Conservation (phyloP, 2,329 filamentous ascomycete species). For the Coleophoma crateriformis region DNA sequence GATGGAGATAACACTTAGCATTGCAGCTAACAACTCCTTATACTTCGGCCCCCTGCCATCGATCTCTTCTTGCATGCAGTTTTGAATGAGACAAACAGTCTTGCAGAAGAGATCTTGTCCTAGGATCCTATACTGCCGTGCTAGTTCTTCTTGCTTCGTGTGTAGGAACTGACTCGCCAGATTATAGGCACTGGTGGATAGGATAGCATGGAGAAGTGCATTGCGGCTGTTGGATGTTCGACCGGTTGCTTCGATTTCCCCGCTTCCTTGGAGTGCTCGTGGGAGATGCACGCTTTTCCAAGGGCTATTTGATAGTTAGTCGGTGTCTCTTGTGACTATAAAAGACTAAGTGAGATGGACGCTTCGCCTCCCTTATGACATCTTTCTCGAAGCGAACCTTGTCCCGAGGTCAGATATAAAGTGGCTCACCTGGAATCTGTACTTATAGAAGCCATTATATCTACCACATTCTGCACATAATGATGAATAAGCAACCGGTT, state of each 20-base stretch:
- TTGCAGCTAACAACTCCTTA: background rate
- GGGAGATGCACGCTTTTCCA: background rate
- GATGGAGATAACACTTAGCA: background rate
- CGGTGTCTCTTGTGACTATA: background rate
- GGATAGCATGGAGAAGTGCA: background rate
- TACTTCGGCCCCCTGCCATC: background rate
- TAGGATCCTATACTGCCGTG: background rate
- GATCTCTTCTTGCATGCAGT: constrained; percentile 1
- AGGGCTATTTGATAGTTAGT: background rate
- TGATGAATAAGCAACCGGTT: background rate
- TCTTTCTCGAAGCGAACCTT: background rate
- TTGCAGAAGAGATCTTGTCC: background rate
- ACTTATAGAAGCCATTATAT: background rate
- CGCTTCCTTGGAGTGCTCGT: background rate
- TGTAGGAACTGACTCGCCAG: background rate
- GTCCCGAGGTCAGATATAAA: background rate
- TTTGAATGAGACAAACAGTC: background rate
- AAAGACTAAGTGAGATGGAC: background rate
- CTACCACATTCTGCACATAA: constrained; percentile 1
- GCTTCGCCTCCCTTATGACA: background rate
- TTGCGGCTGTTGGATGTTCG: background rate
- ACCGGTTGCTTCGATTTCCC: background rate
- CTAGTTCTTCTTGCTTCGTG: background rate
- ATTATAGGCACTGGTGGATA: background rate
- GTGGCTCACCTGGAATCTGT: background rate